Conservation (phyloP, 352 stramenopile genomes). For the Pythium vanterpoolii region DNA sequence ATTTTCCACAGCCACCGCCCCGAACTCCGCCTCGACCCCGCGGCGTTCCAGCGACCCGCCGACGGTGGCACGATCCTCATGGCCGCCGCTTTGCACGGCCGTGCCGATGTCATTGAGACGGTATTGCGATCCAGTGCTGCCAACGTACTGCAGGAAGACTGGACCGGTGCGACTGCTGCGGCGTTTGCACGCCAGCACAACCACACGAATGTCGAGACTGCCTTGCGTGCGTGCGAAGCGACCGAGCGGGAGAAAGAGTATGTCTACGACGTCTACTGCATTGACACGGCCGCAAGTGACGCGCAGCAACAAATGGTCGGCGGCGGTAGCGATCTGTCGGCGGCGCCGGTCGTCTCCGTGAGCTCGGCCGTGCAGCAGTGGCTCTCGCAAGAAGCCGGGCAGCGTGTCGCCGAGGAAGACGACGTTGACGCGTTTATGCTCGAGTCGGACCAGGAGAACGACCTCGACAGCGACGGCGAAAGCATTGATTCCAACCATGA, state of each 20-base stretch:
- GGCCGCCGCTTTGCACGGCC: conserved; percentile 69
- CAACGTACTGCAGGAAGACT: conserved; percentile 62
- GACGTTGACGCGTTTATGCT: conserved; percentile 76
- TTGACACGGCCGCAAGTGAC: conserved; percentile 61
- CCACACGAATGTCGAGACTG: conserved; percentile 56
- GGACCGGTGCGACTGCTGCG: conserved; percentile 49
- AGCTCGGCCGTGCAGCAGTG: conserved; percentile 77
- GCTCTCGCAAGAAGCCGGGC: conserved; percentile 58
- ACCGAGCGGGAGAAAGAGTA: conserved; percentile 77
- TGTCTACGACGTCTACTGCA: conserved; percentile 85
- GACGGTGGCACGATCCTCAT: conserved; percentile 77
- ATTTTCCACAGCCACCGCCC: conserved; percentile 43
- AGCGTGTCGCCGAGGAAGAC: conserved; percentile 32
- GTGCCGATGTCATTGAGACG: conserved; percentile 75
- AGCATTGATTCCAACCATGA: conserved; percentile 86
- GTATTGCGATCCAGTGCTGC: conserved; percentile 45
- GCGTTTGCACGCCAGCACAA: conserved; percentile 54
- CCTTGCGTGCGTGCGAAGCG: conserved; percentile 68
- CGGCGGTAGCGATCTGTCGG: conserved; percentile 17
- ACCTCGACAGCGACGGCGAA: conserved; percentile 67
- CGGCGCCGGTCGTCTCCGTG: conserved; percentile 57
- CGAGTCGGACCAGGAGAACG: conserved; percentile 71
- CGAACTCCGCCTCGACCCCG: conserved; percentile 39
- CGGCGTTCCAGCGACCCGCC: conserved; percentile 64
- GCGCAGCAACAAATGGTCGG: conserved; percentile 8